Base-by-base conservation (phyloP, 2,329 filamentous ascomycete genomes). In the Penicillium psychrosexuale region DNA sequence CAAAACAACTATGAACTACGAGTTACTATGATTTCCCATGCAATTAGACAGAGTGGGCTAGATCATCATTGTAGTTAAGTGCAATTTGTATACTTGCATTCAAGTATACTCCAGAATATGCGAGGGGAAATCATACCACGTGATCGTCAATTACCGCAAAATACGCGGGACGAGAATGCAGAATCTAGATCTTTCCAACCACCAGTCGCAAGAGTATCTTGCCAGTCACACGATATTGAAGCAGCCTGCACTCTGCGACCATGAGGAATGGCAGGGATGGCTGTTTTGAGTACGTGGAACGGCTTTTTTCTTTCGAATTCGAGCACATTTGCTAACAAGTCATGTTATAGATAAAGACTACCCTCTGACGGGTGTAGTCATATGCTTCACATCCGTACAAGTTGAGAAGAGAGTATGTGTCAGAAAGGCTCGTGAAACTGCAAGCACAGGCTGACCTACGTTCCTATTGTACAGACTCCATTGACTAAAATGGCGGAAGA, bases 351-450 rank as follows among this genome's bases (percentile, higher is more conserved):
- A 87, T 73, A 77, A 81, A 56, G 80, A 86, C 46, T 78, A 80
- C 60, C 87, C 89, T 49, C 82, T 92, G 63, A 78, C 79, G 60
- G 88, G 88, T 64, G 82, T 90, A 50, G 83, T 94, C 58, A 80
- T 96, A 63, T 96, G 91, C 80, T 96, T 90, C 76, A 96, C 91
- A 47, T 91, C 88, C 64, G 87, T 96, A 62, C 80, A 87, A 51
- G 84, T 88, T 54, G 90, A 96, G 67, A 81, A 88, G 68, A 84
- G 90, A 72, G 91, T 93, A 78, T 65, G 82, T 77, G 58, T 60
- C 39, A 8, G 13, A 12, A 38, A 47, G 31, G 22, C 47, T 28
- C 15, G 53, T 50, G 51, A 47, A 19, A n/a, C 38, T 31, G 17
- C 33, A 31, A 19, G n/a, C 17, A 13, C 34, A 54, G 17, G 47